A percentile compares a stretch with the other conserved stretches of the same genome.
phyloP scores from a whole-genome alignment of 2,329 filamentous ascomycete genomes.

The Xylaria sp. region DNA sequence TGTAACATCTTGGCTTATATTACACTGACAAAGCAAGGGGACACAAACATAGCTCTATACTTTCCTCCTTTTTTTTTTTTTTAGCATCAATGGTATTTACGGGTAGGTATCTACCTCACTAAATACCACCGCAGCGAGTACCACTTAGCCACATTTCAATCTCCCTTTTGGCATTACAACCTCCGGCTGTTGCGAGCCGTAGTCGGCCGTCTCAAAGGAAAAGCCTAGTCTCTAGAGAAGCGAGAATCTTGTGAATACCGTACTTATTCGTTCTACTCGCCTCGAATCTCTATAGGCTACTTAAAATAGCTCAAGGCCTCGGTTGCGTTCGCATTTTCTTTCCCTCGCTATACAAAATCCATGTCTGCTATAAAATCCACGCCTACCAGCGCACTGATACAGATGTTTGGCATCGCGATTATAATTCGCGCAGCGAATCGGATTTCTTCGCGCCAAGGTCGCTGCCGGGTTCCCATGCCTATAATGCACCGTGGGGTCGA shows the following conservation, averaged over 20 bases:
- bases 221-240: too few species aligned
- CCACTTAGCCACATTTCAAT: too few species aligned
- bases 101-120: too few species aligned
- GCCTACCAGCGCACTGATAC: not conserved
- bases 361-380: not conserved
- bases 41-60: not conserved
- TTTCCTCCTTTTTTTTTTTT: too few species aligned
- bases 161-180: too few species aligned
- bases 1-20: conserved; percentile 2
- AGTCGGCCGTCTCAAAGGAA: too few species aligned
- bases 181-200: too few species aligned
- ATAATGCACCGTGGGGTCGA: not conserved
- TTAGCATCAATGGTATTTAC: too few species aligned
- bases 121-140: too few species aligned
- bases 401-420: not conserved
- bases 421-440: not conserved
- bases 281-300: not conserved
- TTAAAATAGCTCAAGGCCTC: not conserved
- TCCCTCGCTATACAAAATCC: not conserved
- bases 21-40: not conserved
- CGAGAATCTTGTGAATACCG: too few species aligned
- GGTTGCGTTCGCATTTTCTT: not conserved
- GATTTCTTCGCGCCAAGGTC: not conserved
- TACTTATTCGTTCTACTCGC: not conserved
- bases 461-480: not conserved